Evolutionary conservation across 2,329 filamentous ascomycete genomes (phyloP).

Genomic region (Microdochium bolleyi): DNA sequence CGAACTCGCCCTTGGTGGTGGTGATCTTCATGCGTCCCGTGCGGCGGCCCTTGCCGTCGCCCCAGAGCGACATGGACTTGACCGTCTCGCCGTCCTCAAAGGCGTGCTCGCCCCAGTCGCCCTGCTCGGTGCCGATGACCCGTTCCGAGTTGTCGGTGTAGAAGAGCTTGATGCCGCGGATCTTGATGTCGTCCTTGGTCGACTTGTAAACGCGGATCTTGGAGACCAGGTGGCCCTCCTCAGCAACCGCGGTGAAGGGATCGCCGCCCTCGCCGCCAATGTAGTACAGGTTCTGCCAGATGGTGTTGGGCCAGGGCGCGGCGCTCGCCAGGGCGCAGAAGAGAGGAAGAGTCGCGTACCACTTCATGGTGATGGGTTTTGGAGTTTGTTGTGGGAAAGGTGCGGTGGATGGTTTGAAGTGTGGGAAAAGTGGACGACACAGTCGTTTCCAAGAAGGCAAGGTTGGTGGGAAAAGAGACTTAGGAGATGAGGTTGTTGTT

Average conservation of each 20-base stretch:
- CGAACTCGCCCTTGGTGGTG: background rate
- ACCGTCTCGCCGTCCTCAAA: background rate
- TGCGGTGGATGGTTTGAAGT: too few relatives aligned
- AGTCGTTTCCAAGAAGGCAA: too few relatives aligned
- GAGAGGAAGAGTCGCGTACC: background rate
- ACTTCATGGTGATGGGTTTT: background rate
- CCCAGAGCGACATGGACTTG: background rate
- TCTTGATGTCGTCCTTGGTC: background rate
- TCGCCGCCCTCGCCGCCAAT: background rate
- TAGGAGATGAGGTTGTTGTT: too few relatives aligned
- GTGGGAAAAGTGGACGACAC: too few relatives aligned
- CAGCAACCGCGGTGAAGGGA: background rate
- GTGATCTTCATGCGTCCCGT: background rate
- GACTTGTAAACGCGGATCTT: background rate
- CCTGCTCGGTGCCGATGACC: background rate
- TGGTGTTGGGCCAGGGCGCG: background rate
- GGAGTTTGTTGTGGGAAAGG: too few relatives aligned
- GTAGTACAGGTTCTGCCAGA: background rate
- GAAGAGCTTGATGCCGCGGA: background rate
- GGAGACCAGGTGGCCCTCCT: background rate
- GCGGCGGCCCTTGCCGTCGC: background rate
- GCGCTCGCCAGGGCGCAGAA: background rate
- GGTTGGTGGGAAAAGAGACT: too few relatives aligned
- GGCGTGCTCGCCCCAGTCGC: background rate
- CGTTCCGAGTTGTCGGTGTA: background rate